These are phyloP conservation scores for Hypoxylon trugodes DNA, from an alignment of 495 filamentous ascomycete species.

Conservation along the genomic window DNA sequence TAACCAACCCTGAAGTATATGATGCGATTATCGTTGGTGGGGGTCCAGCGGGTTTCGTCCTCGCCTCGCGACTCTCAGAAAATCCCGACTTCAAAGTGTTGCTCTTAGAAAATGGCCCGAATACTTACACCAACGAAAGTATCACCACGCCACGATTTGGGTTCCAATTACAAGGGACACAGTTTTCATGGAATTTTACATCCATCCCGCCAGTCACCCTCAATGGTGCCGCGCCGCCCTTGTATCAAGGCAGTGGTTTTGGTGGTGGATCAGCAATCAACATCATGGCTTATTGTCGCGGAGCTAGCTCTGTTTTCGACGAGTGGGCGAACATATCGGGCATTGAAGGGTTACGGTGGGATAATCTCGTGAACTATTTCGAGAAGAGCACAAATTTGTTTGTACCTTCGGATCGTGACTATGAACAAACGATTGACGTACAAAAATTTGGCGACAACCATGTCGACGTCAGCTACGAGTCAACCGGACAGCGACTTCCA, in stretches of 20 bases:
- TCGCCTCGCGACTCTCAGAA: slow-evolving; percentile 59
- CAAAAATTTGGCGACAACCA: slow-evolving; percentile 10
- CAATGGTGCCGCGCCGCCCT: slow-evolving; percentile 54
- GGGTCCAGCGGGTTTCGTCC: slow-evolving; percentile 58
- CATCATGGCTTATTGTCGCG: slow-evolving; percentile 36
- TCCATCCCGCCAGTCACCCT: slow-evolving; percentile 46
- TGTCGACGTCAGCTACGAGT: slow-evolving; percentile 15
- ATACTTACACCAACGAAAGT: slow-evolving; percentile 24
- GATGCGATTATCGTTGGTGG: slow-evolving; percentile 46
- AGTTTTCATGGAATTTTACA: slow-evolving; percentile 35
- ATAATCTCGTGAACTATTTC: slow-evolving; percentile 43
- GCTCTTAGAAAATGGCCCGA: slow-evolving; percentile 56
- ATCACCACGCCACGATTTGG: slow-evolving; percentile 41
- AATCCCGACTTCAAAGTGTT: slow-evolving; percentile 51
- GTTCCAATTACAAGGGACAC: slow-evolving; percentile 32
- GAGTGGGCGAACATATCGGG: slow-evolving; percentile 54
- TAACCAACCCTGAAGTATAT: background rate
- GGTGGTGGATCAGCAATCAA: slow-evolving; percentile 41
- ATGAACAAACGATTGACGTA: slow-evolving; percentile 13
- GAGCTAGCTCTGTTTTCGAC: slow-evolving; percentile 44
- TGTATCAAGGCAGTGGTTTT: slow-evolving; percentile 52
- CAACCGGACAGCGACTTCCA: background rate
- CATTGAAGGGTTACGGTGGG: slow-evolving; percentile 45
- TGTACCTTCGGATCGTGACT: slow-evolving; percentile 11
- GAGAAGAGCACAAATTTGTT: slow-evolving; percentile 32